phyloP scores from a whole-genome alignment of 345 rosid species.

The Populus pruinosa region DNA sequence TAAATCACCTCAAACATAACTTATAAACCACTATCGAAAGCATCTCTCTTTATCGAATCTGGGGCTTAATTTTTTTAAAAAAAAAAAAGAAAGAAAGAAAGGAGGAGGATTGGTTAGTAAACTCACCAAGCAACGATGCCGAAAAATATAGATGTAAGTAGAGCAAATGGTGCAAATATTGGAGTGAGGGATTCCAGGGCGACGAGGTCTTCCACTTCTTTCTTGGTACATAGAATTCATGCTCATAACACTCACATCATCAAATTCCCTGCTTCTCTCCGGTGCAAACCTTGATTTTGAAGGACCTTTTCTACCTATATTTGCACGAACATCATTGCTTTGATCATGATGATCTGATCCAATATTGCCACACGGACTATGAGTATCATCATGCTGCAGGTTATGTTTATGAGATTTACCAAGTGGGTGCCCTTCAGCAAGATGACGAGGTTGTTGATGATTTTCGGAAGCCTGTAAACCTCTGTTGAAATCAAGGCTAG shows the following conservation, averaged over 20 bases:
- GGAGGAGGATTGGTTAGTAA: background rate
- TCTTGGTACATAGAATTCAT: slow-evolving; percentile 28
- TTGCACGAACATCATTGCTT: background rate
- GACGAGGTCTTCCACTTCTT: slow-evolving; percentile 31
- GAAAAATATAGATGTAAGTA: slow-evolving; percentile 52
- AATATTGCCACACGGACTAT: background rate
- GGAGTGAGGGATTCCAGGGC: slow-evolving; percentile 68
- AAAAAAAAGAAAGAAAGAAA: background rate
- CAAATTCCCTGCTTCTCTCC: slow-evolving; percentile 23
- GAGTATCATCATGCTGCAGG: background rate
- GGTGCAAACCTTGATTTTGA: slow-evolving; percentile 6
- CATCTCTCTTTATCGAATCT: background rate
- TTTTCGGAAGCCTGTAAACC: slow-evolving; percentile 28
- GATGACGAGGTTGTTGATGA: slow-evolving; percentile 2
- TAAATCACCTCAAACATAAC: too few relatives aligned
- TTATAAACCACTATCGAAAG: background rate
- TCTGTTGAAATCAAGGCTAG: slow-evolving; percentile 46
- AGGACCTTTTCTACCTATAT: background rate
- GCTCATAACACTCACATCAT: slow-evolving; percentile 36
- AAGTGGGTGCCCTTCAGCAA: background rate
- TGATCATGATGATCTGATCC: background rate
- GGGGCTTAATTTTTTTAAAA: background rate
- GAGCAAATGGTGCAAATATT: slow-evolving; percentile 60
- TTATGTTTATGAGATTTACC: background rate
- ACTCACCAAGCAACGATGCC: slow-evolving; percentile 55